Conservation (phyloP, 129 eudicot genomes). For the Flaveria ramosissima region DNA sequence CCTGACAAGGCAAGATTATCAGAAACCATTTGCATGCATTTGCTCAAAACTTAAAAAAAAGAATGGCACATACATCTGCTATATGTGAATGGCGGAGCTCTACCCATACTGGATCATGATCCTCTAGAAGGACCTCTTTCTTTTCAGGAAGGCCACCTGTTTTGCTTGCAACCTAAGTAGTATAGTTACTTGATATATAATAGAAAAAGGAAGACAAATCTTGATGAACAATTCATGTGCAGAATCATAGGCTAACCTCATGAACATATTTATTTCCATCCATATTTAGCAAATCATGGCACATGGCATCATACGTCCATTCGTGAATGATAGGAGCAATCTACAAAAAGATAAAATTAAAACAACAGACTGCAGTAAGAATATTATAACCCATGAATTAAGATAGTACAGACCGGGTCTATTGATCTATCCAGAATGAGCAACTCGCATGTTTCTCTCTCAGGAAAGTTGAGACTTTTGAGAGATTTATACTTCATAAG, state of each 20-base stretch:
- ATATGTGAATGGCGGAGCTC: slow-evolving; percentile 98
- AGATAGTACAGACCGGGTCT: slow-evolving; percentile 63
- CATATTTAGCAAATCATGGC: slow-evolving; percentile 82
- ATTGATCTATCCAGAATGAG: slow-evolving; percentile 86
- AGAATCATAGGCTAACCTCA: slow-evolving; percentile 58
- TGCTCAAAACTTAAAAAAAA: background rate
- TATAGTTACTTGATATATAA: slow-evolving; percentile 39
- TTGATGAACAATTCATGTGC: slow-evolving; percentile 9
- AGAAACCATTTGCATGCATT: slow-evolving; percentile 23
- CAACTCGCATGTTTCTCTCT: slow-evolving; percentile 92
- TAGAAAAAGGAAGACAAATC: slow-evolving; percentile 29
- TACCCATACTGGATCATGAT: slow-evolving; percentile 94
- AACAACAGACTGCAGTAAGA: slow-evolving; percentile 2
- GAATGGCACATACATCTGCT: slow-evolving; percentile 74
- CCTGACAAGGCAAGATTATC: slow-evolving; percentile 56
- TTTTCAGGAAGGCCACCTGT: slow-evolving; percentile 80
- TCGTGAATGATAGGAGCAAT: slow-evolving; percentile 94
- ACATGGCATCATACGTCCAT: slow-evolving; percentile 99
- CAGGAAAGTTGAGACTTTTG: slow-evolving; percentile 67
- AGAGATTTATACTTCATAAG: slow-evolving; percentile 74
- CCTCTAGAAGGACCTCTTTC: slow-evolving; percentile 95
- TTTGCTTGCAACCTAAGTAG: slow-evolving; percentile 80
- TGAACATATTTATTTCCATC: slow-evolving; percentile 94
- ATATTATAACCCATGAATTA: slow-evolving; percentile 1
- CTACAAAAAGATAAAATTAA: slow-evolving; percentile 38